Conservation (phyloP, 2,329 filamentous ascomycete species). For the Graphilbum sp. region DNA sequence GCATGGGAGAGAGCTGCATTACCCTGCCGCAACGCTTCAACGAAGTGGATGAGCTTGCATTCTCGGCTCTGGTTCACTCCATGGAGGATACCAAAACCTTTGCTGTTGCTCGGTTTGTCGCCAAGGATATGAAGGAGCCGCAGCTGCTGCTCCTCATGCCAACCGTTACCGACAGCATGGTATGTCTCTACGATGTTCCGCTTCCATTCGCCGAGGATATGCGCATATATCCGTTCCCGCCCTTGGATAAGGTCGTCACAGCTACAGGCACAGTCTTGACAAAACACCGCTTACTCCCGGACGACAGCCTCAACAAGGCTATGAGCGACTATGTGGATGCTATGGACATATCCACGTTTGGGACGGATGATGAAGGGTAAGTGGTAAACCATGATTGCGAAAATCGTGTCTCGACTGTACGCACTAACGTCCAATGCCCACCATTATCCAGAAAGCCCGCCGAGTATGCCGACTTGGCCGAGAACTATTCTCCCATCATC, state of each 20-base stretch:
- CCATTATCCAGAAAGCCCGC: slow-evolving; percentile 19
- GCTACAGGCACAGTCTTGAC: slow-evolving; percentile 67
- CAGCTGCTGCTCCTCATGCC: slow-evolving; percentile 65
- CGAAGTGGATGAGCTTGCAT: slow-evolving; percentile 63
- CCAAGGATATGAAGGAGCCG: slow-evolving; percentile 70
- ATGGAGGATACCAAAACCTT: slow-evolving; percentile 73
- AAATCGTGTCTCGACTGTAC: no score
- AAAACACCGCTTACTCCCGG: slow-evolving; percentile 72
- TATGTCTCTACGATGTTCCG: slow-evolving; percentile 78
- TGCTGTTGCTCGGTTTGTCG: slow-evolving; percentile 70
- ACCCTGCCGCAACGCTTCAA: slow-evolving; percentile 65
- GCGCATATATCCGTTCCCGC: slow-evolving; percentile 78
- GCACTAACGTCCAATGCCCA: not conserved
- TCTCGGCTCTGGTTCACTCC: slow-evolving; percentile 81
- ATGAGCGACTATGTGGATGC: slow-evolving; percentile 88
- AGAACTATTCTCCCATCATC: slow-evolving; percentile 70
- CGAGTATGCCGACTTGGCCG: slow-evolving; percentile 65
- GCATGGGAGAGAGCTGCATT: slow-evolving; percentile 65
- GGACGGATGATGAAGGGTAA: slow-evolving; percentile 59
- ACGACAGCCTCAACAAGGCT: slow-evolving; percentile 52
- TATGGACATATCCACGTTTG: slow-evolving; percentile 69
- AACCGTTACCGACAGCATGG: slow-evolving; percentile 58
- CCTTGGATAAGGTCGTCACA: slow-evolving; percentile 73
- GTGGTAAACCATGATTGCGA: no score
- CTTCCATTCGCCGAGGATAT: slow-evolving; percentile 90